These are phyloP conservation scores for Onygena corvina DNA, from an alignment of 2,329 filamentous ascomycete genomes.

Conservation along the genomic window DNA sequence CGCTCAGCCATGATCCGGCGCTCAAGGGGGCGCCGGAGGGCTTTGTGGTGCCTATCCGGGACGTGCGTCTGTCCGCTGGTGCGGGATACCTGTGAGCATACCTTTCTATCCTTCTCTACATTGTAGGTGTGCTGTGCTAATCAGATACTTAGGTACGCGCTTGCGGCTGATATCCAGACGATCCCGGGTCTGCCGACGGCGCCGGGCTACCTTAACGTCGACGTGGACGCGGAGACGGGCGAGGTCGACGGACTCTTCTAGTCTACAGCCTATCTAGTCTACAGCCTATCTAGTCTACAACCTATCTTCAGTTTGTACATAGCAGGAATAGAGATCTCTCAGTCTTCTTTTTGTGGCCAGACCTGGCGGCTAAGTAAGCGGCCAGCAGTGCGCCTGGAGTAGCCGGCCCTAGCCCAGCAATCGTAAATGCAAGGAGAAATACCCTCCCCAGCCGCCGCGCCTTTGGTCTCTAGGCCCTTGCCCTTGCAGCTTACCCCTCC, in stretches of 20 bases:
- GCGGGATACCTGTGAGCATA: slow-evolving; percentile 83
- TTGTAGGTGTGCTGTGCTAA: background rate
- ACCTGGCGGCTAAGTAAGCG: background rate
- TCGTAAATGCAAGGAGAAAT: no score
- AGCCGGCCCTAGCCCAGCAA: background rate
- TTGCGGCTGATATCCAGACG: slow-evolving; percentile 95
- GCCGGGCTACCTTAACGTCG: slow-evolving; percentile 89
- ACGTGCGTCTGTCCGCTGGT: slow-evolving; percentile 86
- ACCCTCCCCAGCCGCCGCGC: background rate
- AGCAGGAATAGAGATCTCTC: no score
- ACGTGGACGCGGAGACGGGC: slow-evolving; percentile 67
- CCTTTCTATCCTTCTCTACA: slow-evolving; percentile 18
- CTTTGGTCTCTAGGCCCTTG: background rate
- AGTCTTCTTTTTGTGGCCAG: no score
- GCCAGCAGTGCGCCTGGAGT: slow-evolving; percentile 1
- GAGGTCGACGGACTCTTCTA: slow-evolving; percentile 86
- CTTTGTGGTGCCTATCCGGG: slow-evolving; percentile 87
- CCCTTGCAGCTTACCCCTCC: slow-evolving; percentile 1
- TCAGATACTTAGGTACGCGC: slow-evolving; percentile 57
- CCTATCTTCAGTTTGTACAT: background rate
- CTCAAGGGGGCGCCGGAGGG: slow-evolving; percentile 91
- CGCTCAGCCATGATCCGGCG: slow-evolving; percentile 78
- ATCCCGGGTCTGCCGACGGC: slow-evolving; percentile 92
- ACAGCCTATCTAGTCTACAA: background rate
- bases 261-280: no score